phyloP scores from a whole-genome alignment of 345 rosid species.

The Carallia pectinifolia region DNA sequence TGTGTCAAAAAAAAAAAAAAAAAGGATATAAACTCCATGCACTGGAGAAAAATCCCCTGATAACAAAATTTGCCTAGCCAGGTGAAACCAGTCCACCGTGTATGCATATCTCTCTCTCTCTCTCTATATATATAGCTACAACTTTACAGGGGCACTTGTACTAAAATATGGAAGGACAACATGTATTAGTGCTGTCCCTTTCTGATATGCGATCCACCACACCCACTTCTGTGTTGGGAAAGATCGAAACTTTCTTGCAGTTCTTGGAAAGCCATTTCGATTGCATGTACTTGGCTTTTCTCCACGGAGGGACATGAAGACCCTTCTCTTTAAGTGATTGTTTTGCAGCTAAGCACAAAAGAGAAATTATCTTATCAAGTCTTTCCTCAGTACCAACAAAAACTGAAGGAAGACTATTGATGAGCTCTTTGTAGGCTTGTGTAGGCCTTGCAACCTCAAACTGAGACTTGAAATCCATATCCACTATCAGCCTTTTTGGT shows the following conservation, averaged over 20 bases:
- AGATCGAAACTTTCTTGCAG: conserved; percentile 32
- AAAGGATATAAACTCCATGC: too few species aligned
- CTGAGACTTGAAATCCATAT: conserved; percentile 52
- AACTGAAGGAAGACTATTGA: conserved; percentile 32
- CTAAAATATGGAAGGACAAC: conserved; percentile 39
- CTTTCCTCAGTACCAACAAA: conserved; percentile 47
- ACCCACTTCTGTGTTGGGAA: conserved; percentile 11
- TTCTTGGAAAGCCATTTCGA: conserved; percentile 53
- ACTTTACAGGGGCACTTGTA: background rate
- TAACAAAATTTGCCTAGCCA: too few species aligned
- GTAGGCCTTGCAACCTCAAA: conserved; percentile 51
- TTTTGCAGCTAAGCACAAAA: conserved; percentile 46
- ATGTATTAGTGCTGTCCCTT: conserved; percentile 5
- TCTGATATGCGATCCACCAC: conserved; percentile 12
- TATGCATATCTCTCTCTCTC: background rate
- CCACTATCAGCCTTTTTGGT: conserved; percentile 43
- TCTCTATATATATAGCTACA: background rate
- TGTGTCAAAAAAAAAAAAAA: too few species aligned
- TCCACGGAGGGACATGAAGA: conserved; percentile 54
- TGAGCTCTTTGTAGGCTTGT: conserved; percentile 34
- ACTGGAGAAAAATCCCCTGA: too few species aligned
- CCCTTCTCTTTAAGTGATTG: conserved; percentile 42
- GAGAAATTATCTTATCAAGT: conserved; percentile 33
- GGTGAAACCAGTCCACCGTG: too few species aligned
- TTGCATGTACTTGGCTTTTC: conserved; percentile 48